Base-by-base conservation (phyloP, 2,329 filamentous ascomycete species). In the Graphium sp. region DNA sequence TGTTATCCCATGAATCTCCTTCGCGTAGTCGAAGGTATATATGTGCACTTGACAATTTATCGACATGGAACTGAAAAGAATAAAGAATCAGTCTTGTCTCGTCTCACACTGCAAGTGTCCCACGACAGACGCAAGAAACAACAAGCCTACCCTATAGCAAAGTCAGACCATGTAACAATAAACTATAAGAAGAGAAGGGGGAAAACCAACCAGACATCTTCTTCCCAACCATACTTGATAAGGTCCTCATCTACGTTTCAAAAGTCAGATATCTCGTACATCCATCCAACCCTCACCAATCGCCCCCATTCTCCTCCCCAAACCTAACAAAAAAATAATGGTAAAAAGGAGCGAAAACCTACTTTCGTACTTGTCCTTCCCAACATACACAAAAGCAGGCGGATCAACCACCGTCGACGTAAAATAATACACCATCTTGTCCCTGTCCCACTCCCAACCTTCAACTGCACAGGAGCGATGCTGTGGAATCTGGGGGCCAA, bases 361-460 rank as follows among this genome's bases (percentile, higher is more conserved):
- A 94, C 89, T 98, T 62, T 98, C 89, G 42, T 89, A 85, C 58
- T 98, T 98, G 62, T 98, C 89, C 55, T 95, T 98, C 53, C 89
- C 89, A 34, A 94, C 83, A 50, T 98, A 98, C 46, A 98, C 74
- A 48, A 77, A 85, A 23, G 83, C 87, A 18, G 83, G 50, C 2
- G 89, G 87, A 9, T 74, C 65, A 22, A 92, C 82, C 23, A 74
- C 72, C 35, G 70, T 87, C 16, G 87, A 95, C 2, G 74, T 89
- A 52, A 89, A 95, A 53, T 95, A 95, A 58, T 80, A 93, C 26
- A 98, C 89, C 89, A 98, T 91, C n/a, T n/a, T n/a, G n/a, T n/a
- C n/a, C n/a, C n/a, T n/a, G n/a, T n/a, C n/a, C n/a, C n/a, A n/a
- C n/a, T n/a, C n/a, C n/a, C n/a, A n/a, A n/a, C n/a, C n/a, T n/a